A percentile compares a stretch with the other conserved stretches of the same genome.
Evolutionary conservation across 176 grass and related monocot genomes (phyloP).

Genomic region (Cocos nucifera): DNA sequence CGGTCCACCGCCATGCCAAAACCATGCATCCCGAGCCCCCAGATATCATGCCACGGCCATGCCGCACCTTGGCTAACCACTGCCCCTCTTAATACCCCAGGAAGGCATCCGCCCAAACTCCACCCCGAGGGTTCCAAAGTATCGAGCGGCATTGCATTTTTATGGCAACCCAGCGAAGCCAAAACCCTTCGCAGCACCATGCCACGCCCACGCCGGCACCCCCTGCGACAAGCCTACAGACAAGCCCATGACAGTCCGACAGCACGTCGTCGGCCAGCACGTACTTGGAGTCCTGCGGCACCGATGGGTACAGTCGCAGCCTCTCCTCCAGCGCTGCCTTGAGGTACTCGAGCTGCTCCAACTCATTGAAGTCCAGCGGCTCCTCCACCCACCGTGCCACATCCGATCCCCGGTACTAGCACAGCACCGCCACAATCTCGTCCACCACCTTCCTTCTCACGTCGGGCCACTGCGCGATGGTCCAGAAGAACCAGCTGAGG

Average conservation of each 20-base stretch:
- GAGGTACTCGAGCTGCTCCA: constrained; percentile 70
- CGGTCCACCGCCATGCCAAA: too few species aligned
- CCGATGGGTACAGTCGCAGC: constrained; percentile 74
- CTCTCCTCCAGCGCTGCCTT: constrained; percentile 80
- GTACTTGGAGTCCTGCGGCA: constrained; percentile 91
- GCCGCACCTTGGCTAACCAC: too few species aligned
- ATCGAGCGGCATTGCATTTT: too few species aligned
- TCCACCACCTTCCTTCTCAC: constrained; percentile 52
- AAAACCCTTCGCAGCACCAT: too few species aligned
- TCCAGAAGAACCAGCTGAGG: constrained; percentile 98
- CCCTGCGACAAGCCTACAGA: too few species aligned
- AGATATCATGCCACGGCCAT: too few species aligned
- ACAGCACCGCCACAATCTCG: constrained; percentile 64
- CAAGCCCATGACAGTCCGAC: too few species aligned
- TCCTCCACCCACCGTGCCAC: constrained; percentile 42
- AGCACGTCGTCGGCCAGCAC: constrained; percentile 75
- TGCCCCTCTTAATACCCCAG: too few species aligned
- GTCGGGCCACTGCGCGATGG: constrained; percentile 49
- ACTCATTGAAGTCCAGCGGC: constrained; percentile 72
- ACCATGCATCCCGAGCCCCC: too few species aligned
- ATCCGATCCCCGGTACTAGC: constrained; percentile 55
- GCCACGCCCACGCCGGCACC: too few species aligned
- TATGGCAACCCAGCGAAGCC: fast-evolving
- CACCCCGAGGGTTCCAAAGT: too few species aligned
- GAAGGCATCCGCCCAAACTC: too few species aligned